phyloP scores from a whole-genome alignment of 1,139 yeast species.

The Diutina sp. region DNA sequence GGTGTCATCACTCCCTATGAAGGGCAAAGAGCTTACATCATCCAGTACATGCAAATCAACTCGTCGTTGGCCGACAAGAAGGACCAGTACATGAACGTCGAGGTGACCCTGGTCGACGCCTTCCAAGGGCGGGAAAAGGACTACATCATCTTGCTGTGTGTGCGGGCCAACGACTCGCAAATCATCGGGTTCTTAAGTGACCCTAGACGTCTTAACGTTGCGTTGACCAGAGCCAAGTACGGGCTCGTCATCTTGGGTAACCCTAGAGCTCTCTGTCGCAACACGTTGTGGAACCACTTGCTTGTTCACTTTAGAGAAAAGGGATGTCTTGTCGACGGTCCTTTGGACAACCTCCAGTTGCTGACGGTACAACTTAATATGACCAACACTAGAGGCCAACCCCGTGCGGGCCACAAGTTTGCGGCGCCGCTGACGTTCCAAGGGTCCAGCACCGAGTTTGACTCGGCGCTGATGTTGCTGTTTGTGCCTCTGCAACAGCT shows the following conservation, averaged over 20 bases:
- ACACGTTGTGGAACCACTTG: constrained; percentile 69
- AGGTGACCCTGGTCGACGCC: constrained; percentile 89
- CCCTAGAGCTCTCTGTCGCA: constrained; percentile 63
- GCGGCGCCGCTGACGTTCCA: constrained; percentile 4
- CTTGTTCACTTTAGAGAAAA: constrained; percentile 69
- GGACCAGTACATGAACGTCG: constrained; percentile 59
- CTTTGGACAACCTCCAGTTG: constrained; percentile 65
- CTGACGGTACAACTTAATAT: constrained; percentile 46
- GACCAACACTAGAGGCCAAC: constrained; percentile 4
- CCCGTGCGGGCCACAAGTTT: constrained; percentile 11
- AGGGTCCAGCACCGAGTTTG: constrained; percentile 18
- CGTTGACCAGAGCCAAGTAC: constrained; percentile 80
- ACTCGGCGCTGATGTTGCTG: constrained; percentile 36
- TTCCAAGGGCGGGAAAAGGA: constrained; percentile 96
- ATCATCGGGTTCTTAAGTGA: constrained; percentile 81
- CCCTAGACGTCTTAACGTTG: constrained; percentile 86
- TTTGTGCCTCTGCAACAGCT: constrained; percentile 16
- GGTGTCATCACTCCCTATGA: constrained; percentile 94
- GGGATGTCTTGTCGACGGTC: constrained; percentile 90
- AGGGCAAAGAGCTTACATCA: constrained; percentile 79
- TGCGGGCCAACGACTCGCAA: constrained; percentile 76
- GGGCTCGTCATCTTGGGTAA: constrained; percentile 79
- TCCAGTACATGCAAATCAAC: constrained; percentile 66
- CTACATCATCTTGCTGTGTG: constrained; percentile 79
- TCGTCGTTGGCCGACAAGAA: constrained; percentile 48